phyloP scores from a whole-genome alignment of 2,329 filamentous ascomycete genomes.

The Akanthomyces lecanii region DNA sequence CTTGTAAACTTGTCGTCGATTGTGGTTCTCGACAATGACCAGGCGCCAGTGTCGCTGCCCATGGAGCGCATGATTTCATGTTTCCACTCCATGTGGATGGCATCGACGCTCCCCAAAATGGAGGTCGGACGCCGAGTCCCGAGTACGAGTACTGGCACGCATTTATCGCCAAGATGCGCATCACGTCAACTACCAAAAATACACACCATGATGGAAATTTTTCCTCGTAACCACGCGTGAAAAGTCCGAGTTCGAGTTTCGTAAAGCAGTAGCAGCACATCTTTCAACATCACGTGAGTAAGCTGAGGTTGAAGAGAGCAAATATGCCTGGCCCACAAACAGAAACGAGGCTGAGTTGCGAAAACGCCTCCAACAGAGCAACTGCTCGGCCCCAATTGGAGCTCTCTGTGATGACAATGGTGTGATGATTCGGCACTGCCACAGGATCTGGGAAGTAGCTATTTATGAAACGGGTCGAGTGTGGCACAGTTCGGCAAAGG shows the following conservation, averaged over 20 bases:
- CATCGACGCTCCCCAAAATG: too few relatives aligned
- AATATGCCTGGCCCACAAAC: background rate
- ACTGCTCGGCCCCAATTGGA: background rate
- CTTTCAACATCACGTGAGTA: slow-evolving; percentile 1
- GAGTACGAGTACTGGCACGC: too few relatives aligned
- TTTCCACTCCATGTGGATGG: too few relatives aligned
- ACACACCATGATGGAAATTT: too few relatives aligned
- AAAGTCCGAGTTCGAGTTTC: background rate
- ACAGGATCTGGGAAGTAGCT: background rate
- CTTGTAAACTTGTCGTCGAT: too few relatives aligned
- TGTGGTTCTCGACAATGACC: too few relatives aligned
- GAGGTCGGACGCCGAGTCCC: too few relatives aligned
- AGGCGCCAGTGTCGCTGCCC: too few relatives aligned
- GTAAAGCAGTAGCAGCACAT: background rate
- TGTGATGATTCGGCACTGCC: background rate
- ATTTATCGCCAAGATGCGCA: too few relatives aligned
- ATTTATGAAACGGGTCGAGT: background rate
- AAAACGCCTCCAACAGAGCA: background rate
- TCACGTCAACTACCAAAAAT: too few relatives aligned
- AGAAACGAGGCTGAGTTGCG: slow-evolving; percentile 5
- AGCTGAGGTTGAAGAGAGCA: background rate
- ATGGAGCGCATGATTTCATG: too few relatives aligned
- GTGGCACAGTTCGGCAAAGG: background rate
- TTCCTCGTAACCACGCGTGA: background rate
- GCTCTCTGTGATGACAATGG: background rate